Conservation (phyloP, 805 yeast genomes). For the Candida sithepensis region DNA sequence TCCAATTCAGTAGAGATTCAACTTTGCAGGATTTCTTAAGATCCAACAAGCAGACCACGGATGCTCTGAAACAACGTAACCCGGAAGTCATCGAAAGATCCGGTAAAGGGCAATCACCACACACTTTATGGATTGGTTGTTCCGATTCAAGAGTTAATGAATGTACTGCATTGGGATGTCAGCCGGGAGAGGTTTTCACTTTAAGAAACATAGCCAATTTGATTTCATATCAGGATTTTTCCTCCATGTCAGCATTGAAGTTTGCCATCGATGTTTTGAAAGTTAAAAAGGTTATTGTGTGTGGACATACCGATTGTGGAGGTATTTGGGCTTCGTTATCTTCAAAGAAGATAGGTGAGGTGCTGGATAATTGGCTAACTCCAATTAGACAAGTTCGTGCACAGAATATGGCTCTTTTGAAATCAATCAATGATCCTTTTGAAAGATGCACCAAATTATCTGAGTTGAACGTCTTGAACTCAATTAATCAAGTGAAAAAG, state of each 20-base stretch:
- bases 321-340: conserved; percentile 81
- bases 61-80: conserved; percentile 43
- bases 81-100: conserved; percentile 61
- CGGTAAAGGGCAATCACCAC: conserved; percentile 86
- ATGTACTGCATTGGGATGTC: conserved; percentile 61
- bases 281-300: conserved; percentile 75
- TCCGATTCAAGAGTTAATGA: conserved; percentile 91
- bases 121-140: conserved; percentile 92
- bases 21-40: conserved; percentile 44
- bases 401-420: conserved; percentile 48
- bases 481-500: conserved; percentile 61
- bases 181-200: conserved; percentile 89
- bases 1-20: conserved; percentile 46
- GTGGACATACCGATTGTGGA: conserved; percentile 96
- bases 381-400: conserved; percentile 68
- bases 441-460: conserved; percentile 59
- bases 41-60: conserved; percentile 45
- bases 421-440: conserved; percentile 45
- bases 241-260: conserved; percentile 76
- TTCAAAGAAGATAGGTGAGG: conserved; percentile 60
- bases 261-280: conserved; percentile 83
- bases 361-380: conserved; percentile 68
- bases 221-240: conserved; percentile 65
- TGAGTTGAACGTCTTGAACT: conserved; percentile 72
- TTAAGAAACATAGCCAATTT: conserved; percentile 86